Evolutionary conservation across 345 rosid genomes (phyloP).

Genomic region (Ricinus communis): DNA sequence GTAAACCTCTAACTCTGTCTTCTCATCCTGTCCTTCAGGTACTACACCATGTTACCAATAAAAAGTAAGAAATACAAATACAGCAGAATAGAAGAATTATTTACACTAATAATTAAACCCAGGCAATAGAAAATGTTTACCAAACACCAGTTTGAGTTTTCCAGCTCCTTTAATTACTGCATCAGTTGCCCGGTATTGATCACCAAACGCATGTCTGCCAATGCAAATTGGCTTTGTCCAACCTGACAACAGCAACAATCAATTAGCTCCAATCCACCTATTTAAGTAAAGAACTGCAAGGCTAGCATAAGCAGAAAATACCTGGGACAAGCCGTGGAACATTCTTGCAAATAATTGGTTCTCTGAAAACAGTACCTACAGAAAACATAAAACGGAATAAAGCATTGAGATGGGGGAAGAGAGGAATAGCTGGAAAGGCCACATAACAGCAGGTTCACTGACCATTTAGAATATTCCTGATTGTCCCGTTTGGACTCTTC

Average conservation of each 20-base stretch:
- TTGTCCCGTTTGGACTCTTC: constrained; percentile 97
- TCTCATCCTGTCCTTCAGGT: constrained; percentile 76
- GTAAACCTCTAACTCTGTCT: constrained; percentile 75
- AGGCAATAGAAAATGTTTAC: constrained; percentile 33
- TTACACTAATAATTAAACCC: not conserved
- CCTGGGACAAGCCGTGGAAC: constrained; percentile 90
- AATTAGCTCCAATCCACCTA: not conserved
- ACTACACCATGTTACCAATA: constrained; percentile 38
- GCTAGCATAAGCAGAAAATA: constrained; percentile 21
- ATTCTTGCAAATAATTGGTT: constrained; percentile 95
- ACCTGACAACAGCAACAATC: constrained; percentile 40
- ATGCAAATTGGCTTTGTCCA: constrained; percentile 99
- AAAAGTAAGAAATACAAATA: not conserved
- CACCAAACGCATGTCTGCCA: constrained; percentile 99
- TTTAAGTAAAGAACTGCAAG: not conserved
- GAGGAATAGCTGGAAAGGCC: not conserved
- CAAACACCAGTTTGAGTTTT: constrained; percentile 83
- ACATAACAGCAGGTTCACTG: constrained; percentile 20
- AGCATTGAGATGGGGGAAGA: not conserved
- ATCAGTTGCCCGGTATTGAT: constrained; percentile 95
- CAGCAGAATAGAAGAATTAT: not conserved
- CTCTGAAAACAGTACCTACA: constrained; percentile 94
- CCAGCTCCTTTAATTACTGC: constrained; percentile 88
- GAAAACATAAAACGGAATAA: constrained; percentile 3
- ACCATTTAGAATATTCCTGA: constrained; percentile 95